Percentiles rank a stretch among this genome's conserved stretches.
phyloP scores from a whole-genome alignment of 257 asterid genomes.

The Rehmannia glutinosa region DNA sequence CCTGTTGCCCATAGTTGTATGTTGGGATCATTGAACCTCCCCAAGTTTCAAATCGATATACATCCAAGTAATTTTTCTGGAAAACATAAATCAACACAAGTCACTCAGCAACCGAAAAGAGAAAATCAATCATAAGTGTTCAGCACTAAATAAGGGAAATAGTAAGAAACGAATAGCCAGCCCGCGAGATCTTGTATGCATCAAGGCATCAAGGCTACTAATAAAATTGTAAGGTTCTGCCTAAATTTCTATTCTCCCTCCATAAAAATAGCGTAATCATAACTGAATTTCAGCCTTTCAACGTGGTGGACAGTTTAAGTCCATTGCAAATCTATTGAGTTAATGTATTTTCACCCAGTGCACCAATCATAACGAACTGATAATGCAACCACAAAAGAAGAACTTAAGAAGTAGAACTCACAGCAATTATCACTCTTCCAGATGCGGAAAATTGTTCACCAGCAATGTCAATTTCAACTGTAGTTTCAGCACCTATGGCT shows the following conservation, averaged over 20 bases:
- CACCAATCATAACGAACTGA: slow-evolving; percentile 5
- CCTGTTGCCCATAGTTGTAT: slow-evolving; percentile 80
- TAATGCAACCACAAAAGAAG: slow-evolving; percentile 13
- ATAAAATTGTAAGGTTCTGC: not conserved
- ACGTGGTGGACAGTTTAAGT: slow-evolving; percentile 7
- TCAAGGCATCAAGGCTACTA: not conserved
- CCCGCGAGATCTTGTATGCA: too few relatives aligned
- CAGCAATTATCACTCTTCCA: slow-evolving; percentile 89
- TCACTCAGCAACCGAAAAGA: slow-evolving; percentile 5
- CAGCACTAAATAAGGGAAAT: slow-evolving; percentile 4
- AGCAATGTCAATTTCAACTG: slow-evolving; percentile 90
- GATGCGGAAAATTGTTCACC: slow-evolving; percentile 84
- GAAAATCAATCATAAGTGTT: not conserved
- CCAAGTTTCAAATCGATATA: slow-evolving; percentile 89
- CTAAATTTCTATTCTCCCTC: not conserved
- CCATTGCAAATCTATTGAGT: slow-evolving; percentile 9
- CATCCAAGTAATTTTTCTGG: slow-evolving; percentile 96
- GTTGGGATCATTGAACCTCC: slow-evolving; percentile 89
- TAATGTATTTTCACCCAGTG: not conserved
- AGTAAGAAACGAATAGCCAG: slow-evolving; percentile 1
- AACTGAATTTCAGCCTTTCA: not conserved
- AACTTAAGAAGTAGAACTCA: slow-evolving; percentile 41
- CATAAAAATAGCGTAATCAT: not conserved
- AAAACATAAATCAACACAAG: slow-evolving; percentile 16
- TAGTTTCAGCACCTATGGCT: slow-evolving; percentile 93